A percentile compares a stretch with the other conserved stretches of the same genome.
phyloP scores from a whole-genome alignment of 73 alveolate species.

The Breviolum minutum region DNA sequence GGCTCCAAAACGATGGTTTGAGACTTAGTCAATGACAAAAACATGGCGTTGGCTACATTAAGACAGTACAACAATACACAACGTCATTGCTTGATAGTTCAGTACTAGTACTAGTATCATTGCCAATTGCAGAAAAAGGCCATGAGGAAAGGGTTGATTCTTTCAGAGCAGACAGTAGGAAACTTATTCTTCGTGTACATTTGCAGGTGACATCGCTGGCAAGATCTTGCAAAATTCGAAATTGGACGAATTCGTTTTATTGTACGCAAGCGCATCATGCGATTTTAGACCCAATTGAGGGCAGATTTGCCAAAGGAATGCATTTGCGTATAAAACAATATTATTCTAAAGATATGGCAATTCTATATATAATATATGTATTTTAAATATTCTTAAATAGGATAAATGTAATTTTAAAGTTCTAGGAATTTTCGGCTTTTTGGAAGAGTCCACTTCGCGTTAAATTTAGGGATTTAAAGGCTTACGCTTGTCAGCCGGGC shows the following conservation, averaged over 20 bases:
- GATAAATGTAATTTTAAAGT: no score
- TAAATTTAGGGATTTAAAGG: no score
- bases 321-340: background rate
- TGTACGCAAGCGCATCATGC: background rate
- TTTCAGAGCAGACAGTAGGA: background rate
- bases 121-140: no score
- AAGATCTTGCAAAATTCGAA: background rate
- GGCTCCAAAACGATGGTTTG: background rate
- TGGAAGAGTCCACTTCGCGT: no score
- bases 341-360: background rate
- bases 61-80: background rate
- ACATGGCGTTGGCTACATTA: background rate
- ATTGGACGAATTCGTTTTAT: background rate
- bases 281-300: background rate
- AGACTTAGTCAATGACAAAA: background rate
- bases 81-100: background rate
- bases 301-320: background rate
- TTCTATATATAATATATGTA: no score
- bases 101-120: background rate
- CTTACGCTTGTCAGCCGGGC: no score
- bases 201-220: background rate
- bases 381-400: no score
- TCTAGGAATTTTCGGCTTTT: no score
- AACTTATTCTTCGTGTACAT: background rate
- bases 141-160: no score